phyloP scores from a whole-genome alignment of 805 yeast genomes.

The Monosporozyma unispora region DNA sequence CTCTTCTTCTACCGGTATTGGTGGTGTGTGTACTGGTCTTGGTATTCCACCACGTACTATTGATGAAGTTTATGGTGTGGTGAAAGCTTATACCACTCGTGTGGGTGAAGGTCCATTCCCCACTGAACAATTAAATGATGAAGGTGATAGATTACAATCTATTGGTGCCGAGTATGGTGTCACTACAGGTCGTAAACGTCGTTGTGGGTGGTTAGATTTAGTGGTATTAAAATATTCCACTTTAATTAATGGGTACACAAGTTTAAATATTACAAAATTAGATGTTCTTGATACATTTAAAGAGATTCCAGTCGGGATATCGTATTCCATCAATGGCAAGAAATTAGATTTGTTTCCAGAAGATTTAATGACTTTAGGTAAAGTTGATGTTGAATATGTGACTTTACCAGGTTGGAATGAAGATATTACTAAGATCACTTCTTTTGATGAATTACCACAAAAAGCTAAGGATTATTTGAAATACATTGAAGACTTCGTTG shows the following conservation, averaged over 20 bases:
- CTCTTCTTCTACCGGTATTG: constrained; percentile 90
- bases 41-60: constrained; percentile 90
- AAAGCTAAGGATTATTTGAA: constrained; percentile 78
- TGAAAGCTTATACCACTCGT: constrained; percentile 96
- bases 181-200: constrained; percentile 96
- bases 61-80: constrained; percentile 84
- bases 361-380: constrained; percentile 70
- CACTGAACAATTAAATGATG: constrained; percentile 83
- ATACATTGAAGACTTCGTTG: constrained; percentile 76
- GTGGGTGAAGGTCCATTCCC: constrained; percentile 99
- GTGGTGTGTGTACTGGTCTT: constrained; percentile 95
- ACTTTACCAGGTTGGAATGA: constrained; percentile 92
- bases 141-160: constrained; percentile 77
- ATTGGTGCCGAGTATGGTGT: constrained; percentile 97
- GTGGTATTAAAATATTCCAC: constrained; percentile 90
- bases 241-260: constrained; percentile 89
- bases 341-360: constrained; percentile 79
- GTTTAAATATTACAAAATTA: constrained; percentile 87
- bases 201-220: constrained; percentile 98
- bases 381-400: constrained; percentile 85
- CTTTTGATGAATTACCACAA: constrained; percentile 73
- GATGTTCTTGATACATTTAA: constrained; percentile 88
- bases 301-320: constrained; percentile 81
- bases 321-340: constrained; percentile 74
- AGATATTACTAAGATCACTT: constrained; percentile 64